phyloP scores from a whole-genome alignment of 164 flowering plant genomes.

The Nymphaea colorata region DNA sequence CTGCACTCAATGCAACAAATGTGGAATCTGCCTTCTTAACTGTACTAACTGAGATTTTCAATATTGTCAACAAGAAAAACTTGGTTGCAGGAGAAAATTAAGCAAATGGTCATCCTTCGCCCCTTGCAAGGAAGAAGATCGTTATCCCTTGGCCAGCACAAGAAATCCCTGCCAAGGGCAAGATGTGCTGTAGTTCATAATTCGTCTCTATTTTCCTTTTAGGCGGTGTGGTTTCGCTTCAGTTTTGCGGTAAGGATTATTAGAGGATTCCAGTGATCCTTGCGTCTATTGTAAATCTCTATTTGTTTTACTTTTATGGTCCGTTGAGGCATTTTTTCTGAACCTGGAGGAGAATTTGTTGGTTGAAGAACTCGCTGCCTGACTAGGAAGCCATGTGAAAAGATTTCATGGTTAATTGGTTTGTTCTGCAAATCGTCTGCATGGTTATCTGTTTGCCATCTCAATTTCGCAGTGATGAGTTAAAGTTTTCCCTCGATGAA shows the following conservation, averaged over 20 bases:
- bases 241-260: not conserved
- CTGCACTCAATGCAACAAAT: constrained; percentile 65
- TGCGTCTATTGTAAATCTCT: constrained; percentile 3
- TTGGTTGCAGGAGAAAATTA: constrained; percentile 43
- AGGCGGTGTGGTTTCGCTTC: not conserved
- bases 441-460: too few relatives aligned
- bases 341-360: too few relatives aligned
- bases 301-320: not conserved
- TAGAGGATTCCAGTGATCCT: not conserved
- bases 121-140: constrained; percentile 54
- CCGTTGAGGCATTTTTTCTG: too few relatives aligned
- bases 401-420: too few relatives aligned
- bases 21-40: constrained; percentile 62
- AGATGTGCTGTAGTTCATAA: constrained; percentile 35
- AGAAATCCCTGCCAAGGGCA: constrained; percentile 44
- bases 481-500: too few relatives aligned
- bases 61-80: constrained; percentile 19
- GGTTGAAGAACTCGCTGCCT: too few relatives aligned
- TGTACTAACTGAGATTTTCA: constrained; percentile 48
- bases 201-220: constrained; percentile 7
- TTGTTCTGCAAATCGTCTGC: too few relatives aligned
- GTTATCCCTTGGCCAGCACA: constrained; percentile 64
- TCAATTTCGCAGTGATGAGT: too few relatives aligned
- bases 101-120: constrained; percentile 32
- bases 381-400: too few relatives aligned